phyloP scores from a whole-genome alignment of 805 yeast species.

The Kregervanrija delftensis region DNA sequence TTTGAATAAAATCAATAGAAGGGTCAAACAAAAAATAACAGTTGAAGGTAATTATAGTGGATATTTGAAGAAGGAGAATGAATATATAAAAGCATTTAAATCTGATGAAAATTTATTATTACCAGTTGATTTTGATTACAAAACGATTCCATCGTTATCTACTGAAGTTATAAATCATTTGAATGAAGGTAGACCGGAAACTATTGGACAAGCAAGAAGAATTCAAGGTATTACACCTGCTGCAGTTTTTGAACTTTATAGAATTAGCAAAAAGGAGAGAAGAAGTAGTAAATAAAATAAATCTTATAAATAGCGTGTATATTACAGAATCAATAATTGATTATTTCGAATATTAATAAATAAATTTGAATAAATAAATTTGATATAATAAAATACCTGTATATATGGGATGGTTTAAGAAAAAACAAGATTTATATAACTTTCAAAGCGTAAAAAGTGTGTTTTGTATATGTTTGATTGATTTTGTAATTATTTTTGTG shows the following conservation, averaged over 20 bases:
- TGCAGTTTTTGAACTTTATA: conserved; percentile 73
- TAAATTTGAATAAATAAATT: too few species aligned
- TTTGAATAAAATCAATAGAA: conserved; percentile 25
- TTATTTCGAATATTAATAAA: too few species aligned
- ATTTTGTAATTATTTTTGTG: too few species aligned
- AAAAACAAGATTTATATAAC: too few species aligned
- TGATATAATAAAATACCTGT: too few species aligned
- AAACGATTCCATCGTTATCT: conserved; percentile 55
- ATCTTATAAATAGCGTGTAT: too few species aligned
- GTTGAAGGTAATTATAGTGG: conserved; percentile 83
- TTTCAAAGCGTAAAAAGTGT: too few species aligned
- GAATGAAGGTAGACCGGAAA: conserved; percentile 73
- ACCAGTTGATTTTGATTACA: conserved; percentile 65
- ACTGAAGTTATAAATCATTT: conserved; percentile 65
- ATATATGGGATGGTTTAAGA: too few species aligned
- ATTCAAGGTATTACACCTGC: conserved; percentile 96
- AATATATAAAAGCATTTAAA: conserved; percentile 66
- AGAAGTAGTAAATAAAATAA: too few species aligned
- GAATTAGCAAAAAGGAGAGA: conserved; percentile 34
- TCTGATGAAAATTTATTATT: conserved; percentile 73
- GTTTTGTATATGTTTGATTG: too few species aligned
- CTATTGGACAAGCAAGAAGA: conserved; percentile 92
- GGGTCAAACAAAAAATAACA: conserved; percentile 55
- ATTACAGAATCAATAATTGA: too few species aligned
- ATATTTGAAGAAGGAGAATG: conserved; percentile 64